Percentiles rank a stretch among this genome's conserved stretches.
Conservation (phyloP, 257 asterid species). For the Echites panduratus region DNA sequence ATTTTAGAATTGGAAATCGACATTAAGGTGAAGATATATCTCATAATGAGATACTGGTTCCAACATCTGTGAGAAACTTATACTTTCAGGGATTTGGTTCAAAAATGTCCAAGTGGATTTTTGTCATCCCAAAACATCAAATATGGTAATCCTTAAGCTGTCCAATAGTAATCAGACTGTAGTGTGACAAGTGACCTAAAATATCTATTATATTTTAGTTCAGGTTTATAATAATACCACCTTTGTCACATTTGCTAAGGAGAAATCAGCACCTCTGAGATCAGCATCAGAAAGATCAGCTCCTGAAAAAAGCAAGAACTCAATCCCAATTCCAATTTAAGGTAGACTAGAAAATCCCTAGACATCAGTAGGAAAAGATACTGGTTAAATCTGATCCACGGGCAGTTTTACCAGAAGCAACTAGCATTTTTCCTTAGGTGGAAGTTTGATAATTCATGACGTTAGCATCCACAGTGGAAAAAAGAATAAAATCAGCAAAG, state of each 20-base stretch:
- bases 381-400: not conserved
- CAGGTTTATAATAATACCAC: conserved; percentile 27
- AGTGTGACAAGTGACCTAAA: not conserved
- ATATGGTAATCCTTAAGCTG: not conserved
- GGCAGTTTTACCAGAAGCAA: not conserved
- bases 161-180: not conserved
- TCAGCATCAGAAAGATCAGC: conserved; percentile 96
- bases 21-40: not conserved
- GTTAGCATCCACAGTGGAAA: not conserved
- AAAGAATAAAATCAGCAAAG: not conserved
- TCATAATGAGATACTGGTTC: not conserved
- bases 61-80: not conserved
- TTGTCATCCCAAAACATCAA: not conserved
- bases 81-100: not conserved
- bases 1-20: not conserved
- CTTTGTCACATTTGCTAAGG: conserved; percentile 87
- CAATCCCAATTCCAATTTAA: not conserved
- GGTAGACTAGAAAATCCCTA: not conserved
- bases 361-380: not conserved
- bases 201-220: not conserved
- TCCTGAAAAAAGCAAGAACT: conserved; percentile 32
- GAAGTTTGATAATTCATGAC: not conserved
- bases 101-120: not conserved
- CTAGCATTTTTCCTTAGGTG: not conserved
- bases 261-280: conserved; percentile 95